Evolutionary conservation across 495 filamentous ascomycete genomes (phyloP).

Genomic region (Talaromyces thailandensis): DNA sequence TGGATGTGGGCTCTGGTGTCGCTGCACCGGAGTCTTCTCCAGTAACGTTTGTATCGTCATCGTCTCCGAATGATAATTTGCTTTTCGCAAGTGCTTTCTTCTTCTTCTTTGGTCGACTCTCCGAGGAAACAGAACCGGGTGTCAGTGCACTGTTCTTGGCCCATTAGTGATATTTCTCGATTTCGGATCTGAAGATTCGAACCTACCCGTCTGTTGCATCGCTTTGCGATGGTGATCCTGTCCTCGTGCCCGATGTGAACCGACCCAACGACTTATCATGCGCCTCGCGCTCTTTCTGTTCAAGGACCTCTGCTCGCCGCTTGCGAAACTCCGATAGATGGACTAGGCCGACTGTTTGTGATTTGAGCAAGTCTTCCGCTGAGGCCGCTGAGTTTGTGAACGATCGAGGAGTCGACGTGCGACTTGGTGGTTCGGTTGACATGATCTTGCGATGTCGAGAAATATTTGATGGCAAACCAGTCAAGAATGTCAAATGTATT

Average conservation of each 20-base stretch:
- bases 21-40: conserved; percentile 21
- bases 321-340: conserved; percentile 93
- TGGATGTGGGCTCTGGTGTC: conserved; percentile 27
- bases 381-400: conserved; percentile 76
- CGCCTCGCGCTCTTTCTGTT: conserved; percentile 80
- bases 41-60: conserved; percentile 42
- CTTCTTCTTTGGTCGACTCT: conserved; percentile 52
- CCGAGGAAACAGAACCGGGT: conserved; percentile 17
- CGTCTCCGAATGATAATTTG: conserved; percentile 60
- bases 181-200: not conserved
- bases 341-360: conserved; percentile 88
- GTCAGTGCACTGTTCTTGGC: conserved; percentile 31
- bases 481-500: not conserved
- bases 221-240: conserved; percentile 43
- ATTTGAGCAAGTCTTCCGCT: conserved; percentile 83
- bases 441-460: not conserved
- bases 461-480: not conserved
- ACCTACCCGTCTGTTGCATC: conserved; percentile 46
- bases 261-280: conserved; percentile 50
- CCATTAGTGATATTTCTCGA: conserved; percentile 23
- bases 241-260: conserved; percentile 37
- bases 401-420: conserved; percentile 32
- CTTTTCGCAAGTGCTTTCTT: conserved; percentile 53
- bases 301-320: conserved; percentile 85
- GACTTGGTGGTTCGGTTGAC: conserved; percentile 24